These are phyloP conservation scores for Pleurotus cornucopiae DNA, from an alignment of 768 basidiomycete species.

Conservation along the genomic window DNA sequence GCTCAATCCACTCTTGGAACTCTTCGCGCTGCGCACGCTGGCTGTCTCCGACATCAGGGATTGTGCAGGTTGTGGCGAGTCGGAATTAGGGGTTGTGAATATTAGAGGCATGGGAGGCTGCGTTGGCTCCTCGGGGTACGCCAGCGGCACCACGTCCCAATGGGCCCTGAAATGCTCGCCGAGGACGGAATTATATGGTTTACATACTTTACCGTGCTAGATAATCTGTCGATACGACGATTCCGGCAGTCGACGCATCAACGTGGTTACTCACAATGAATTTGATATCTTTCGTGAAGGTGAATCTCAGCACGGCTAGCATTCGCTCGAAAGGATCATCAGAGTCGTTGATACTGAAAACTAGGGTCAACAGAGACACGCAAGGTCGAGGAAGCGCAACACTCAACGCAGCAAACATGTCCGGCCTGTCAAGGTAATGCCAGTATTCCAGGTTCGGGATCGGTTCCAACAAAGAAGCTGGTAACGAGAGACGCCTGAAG, in stretches of 20 bases:
- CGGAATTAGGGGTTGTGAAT: conserved; percentile 21
- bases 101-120: conserved; percentile 43
- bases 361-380: neutral
- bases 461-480: conserved; percentile 90
- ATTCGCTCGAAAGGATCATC: conserved; percentile 92
- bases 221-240: conserved; percentile 8
- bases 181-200: conserved; percentile 86
- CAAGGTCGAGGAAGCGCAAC: too few relatives aligned
- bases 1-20: conserved; percentile 60
- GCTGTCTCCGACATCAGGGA: conserved; percentile 40
- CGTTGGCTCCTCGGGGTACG: conserved; percentile 43
- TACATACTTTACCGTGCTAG: conserved; percentile 89
- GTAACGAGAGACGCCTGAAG: conserved; percentile 82
- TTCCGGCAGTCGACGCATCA: conserved; percentile 1
- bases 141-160: conserved; percentile 73
- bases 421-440: conserved; percentile 89
- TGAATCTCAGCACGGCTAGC: conserved; percentile 85
- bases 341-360: conserved; percentile 81
- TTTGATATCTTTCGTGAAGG: conserved; percentile 92
- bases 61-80: conserved; percentile 15
- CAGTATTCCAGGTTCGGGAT: conserved; percentile 96
- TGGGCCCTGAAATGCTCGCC: conserved; percentile 88
- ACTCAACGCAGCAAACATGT: conserved; percentile 86
- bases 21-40: conserved; percentile 57
- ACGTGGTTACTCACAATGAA: conserved; percentile 61